Percentiles rank a stretch among this genome's conserved stretches.
phyloP scores from a whole-genome alignment of 1,284 basidiomycete genomes.

The Fistulina hepatica region DNA sequence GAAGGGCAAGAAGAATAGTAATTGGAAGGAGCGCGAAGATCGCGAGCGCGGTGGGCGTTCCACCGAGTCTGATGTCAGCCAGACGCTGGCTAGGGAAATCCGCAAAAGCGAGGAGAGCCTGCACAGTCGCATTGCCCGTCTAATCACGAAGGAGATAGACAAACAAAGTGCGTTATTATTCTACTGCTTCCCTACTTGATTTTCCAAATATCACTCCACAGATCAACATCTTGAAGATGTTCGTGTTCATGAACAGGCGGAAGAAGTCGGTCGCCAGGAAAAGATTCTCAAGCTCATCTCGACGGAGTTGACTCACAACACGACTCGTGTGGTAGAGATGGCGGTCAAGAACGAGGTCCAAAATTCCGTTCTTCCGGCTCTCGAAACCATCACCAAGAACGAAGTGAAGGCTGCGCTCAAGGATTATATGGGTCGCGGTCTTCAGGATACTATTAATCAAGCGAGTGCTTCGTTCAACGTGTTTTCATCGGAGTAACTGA shows the following conservation, averaged over 20 bases:
- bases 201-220: constrained; percentile 20
- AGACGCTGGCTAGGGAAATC: constrained; percentile 58
- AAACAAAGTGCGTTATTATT: constrained; percentile 54
- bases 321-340: constrained; percentile 73
- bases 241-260: constrained; percentile 60
- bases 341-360: constrained; percentile 75
- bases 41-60: constrained; percentile 28
- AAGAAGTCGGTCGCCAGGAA: constrained; percentile 73
- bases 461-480: constrained; percentile 32
- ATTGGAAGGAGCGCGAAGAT: constrained; percentile 43
- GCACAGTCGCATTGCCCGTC: constrained; percentile 56
- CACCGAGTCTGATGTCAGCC: constrained; percentile 39
- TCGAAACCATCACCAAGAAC: constrained; percentile 66
- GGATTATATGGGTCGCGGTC: constrained; percentile 60
- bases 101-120: constrained; percentile 71
- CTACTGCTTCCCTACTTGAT: constrained; percentile 3
- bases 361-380: constrained; percentile 65
- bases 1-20: constrained; percentile 54
- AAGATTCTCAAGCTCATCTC: constrained; percentile 79
- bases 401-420: constrained; percentile 68
- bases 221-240: constrained; percentile 74
- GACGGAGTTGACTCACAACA: constrained; percentile 73
- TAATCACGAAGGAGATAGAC: constrained; percentile 76
- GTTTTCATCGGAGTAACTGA: constrained; percentile 7
- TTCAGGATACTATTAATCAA: constrained; percentile 62